A percentile compares a stretch with the other conserved stretches of the same genome.
Conservation (phyloP, 768 basidiomycete species). For the Rhodotorula babjevae region DNA sequence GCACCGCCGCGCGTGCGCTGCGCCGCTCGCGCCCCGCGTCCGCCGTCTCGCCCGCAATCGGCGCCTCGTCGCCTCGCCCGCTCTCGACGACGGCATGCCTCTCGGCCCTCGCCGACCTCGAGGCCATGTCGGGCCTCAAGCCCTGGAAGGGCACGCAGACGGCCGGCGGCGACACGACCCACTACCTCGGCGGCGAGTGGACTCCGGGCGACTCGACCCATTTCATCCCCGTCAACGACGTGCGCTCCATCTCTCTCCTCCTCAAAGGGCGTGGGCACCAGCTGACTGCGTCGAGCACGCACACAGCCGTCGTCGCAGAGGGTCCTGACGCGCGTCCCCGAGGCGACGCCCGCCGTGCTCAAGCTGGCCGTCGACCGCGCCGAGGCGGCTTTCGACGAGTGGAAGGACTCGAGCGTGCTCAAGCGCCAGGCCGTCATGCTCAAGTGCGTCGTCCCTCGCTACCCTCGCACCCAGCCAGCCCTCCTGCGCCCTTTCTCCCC, state of each 20-base stretch:
- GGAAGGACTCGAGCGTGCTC: constrained; percentile 79
- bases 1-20: neutral
- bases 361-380: constrained; percentile 76
- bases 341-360: constrained; percentile 77
- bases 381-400: constrained; percentile 75
- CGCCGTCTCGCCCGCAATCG: neutral
- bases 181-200: constrained; percentile 86
- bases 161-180: constrained; percentile 80
- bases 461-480: neutral
- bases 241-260: neutral
- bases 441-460: constrained; percentile 58
- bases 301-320: constrained; percentile 81
- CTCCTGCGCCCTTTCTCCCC: neutral
- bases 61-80: neutral
- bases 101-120: constrained; percentile 11
- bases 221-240: constrained; percentile 81
- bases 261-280: neutral
- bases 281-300: neutral
- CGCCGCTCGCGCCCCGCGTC: no score
- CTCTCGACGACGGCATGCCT: neutral
- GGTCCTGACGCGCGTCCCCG: constrained; percentile 78
- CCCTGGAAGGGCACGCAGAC: constrained; percentile 85
- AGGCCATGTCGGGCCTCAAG: constrained; percentile 10
- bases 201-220: constrained; percentile 68
- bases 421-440: constrained; percentile 80